Percentiles rank a stretch among this genome's conserved stretches.
Conservation (phyloP, 805 yeast genomes). For the Monosporozyma aerobia region DNA sequence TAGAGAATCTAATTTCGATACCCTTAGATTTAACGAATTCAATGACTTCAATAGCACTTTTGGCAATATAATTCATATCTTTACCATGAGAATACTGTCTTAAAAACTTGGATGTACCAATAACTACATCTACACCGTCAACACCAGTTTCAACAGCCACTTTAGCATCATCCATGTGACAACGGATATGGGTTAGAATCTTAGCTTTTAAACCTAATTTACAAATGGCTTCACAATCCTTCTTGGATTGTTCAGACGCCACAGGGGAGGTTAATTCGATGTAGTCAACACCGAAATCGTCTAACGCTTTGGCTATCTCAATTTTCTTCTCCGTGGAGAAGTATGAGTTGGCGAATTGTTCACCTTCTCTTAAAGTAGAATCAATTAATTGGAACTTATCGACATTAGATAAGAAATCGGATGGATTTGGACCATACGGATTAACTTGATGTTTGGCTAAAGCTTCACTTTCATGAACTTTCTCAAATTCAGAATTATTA, state of each 20-base stretch:
- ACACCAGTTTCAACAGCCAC: conserved; percentile 98
- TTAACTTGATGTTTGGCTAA: conserved; percentile 30
- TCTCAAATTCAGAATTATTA: conserved; percentile 9
- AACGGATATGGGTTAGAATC: conserved; percentile 91
- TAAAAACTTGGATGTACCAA: conserved; percentile 92
- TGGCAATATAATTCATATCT: conserved; percentile 96
- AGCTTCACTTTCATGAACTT: conserved; percentile 11
- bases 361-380: conserved; percentile 95
- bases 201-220: conserved; percentile 95
- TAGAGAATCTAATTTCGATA: conserved; percentile 90
- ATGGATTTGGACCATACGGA: conserved; percentile 94
- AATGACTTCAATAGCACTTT: conserved; percentile 91
- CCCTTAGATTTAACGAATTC: conserved; percentile 96
- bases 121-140: conserved; percentile 97
- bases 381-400: conserved; percentile 84
- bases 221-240: conserved; percentile 96
- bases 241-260: conserved; percentile 87
- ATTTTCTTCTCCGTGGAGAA: conserved; percentile 90
- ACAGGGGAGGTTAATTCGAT: conserved; percentile 98
- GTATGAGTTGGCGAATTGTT: conserved; percentile 96
- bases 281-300: conserved; percentile 97
- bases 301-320: conserved; percentile 92
- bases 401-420: conserved; percentile 85
- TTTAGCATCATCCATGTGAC: conserved; percentile 98
- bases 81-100: conserved; percentile 95